Conservation (phyloP, 495 filamentous ascomycete species). For the Eremomyces bilateralis region DNA sequence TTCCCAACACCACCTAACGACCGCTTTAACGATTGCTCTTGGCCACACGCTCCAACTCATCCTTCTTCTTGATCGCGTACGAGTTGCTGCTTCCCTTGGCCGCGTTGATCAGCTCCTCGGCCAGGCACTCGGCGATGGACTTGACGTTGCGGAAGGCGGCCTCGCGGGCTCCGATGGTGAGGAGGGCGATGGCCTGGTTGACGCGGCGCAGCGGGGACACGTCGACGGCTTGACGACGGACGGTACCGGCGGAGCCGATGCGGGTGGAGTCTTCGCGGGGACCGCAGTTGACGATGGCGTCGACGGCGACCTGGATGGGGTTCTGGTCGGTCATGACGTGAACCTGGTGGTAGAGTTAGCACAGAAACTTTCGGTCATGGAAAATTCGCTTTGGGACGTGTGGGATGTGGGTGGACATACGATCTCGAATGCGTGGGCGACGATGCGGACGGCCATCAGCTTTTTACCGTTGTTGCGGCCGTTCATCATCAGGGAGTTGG, state of each 20-base stretch:
- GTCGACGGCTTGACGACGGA: constrained; percentile 99
- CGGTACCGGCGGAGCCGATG: constrained; percentile 97
- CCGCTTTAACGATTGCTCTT: constrained; percentile 98
- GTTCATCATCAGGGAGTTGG: constrained; percentile 99
- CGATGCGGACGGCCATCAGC: constrained; percentile 98
- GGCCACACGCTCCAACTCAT: constrained; percentile 99
- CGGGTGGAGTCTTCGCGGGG: constrained; percentile 98
- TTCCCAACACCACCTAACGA: no score
- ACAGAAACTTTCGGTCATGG: neutral
- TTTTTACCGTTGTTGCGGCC: constrained; percentile 99
- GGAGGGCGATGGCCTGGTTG: constrained; percentile 96
- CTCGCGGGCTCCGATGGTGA: constrained; percentile 94
- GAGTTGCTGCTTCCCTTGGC: constrained; percentile 99
- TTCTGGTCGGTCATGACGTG: constrained; percentile 99
- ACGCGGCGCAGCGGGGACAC: constrained; percentile 96
- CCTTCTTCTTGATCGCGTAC: constrained; percentile 99
- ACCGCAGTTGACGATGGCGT: constrained; percentile 99
- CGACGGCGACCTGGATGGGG: constrained; percentile 97
- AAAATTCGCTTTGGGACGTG: neutral
- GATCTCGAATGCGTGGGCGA: constrained; percentile 97
- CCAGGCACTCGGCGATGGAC: constrained; percentile 92
- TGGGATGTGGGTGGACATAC: constrained; percentile 32
- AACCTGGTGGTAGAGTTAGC: constrained; percentile 35
- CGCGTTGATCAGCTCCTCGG: constrained; percentile 99
- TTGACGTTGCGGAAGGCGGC: constrained; percentile 98